These are phyloP conservation scores for Suillus ampliporus DNA, from an alignment of 768 basidiomycete genomes.

Conservation along the genomic window DNA sequence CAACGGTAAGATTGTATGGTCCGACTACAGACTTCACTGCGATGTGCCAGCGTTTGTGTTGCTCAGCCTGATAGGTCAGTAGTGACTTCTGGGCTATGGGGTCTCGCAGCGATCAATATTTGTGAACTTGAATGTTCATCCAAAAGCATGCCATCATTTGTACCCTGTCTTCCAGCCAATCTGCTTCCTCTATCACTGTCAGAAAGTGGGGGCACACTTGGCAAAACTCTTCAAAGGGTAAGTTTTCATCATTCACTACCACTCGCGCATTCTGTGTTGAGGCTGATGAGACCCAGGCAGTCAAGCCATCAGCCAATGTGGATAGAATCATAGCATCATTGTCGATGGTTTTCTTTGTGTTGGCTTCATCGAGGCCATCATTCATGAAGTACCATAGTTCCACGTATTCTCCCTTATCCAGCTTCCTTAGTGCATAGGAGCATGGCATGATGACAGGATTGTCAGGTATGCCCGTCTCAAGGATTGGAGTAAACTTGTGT, in stretches of 20 bases:
- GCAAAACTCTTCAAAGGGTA: too few relatives aligned
- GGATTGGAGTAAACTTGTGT: background rate
- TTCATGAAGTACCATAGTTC: slow-evolving; percentile 18
- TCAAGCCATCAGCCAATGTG: too few relatives aligned
- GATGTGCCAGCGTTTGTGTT: slow-evolving; percentile 14
- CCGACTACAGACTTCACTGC: background rate
- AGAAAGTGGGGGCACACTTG: slow-evolving; percentile 9
- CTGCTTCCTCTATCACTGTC: slow-evolving; percentile 8
- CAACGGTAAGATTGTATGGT: background rate
- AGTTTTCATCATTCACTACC: too few relatives aligned
- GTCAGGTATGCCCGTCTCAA: background rate
- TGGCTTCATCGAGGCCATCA: background rate
- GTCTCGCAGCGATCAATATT: slow-evolving; percentile 10
- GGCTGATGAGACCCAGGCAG: too few relatives aligned
- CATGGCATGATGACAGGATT: background rate
- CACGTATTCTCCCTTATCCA: background rate
- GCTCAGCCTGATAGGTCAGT: slow-evolving; percentile 20
- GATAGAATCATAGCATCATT: too few relatives aligned
- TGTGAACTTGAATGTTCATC: slow-evolving; percentile 14
- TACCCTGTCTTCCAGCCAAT: slow-evolving; percentile 15
- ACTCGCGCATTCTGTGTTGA: too few relatives aligned
- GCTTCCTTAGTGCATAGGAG: background rate
- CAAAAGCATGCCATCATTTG: slow-evolving; percentile 20
- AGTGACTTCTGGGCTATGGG: slow-evolving; percentile 16
- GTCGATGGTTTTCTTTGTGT: too few relatives aligned